Base-by-base conservation (phyloP, 2,329 filamentous ascomycete species). In the Talaromyces atroroseus region DNA sequence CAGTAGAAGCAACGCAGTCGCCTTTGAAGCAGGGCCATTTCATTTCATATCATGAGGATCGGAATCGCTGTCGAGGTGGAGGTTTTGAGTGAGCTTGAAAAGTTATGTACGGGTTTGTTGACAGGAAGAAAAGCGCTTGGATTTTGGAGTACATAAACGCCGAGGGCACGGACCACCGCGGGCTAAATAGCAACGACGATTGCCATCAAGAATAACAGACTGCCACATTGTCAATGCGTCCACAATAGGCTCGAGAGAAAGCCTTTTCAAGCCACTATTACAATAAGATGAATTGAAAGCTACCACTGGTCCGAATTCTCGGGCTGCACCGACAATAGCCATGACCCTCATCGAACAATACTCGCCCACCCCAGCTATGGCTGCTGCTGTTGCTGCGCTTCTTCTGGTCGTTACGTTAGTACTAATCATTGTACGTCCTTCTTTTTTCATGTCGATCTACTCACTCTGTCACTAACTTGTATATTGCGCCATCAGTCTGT, bases 1-100 rank as follows among this genome's bases (percentile, higher is more conserved):
- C 92, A 96, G 73, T 92, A 95, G 77, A 95, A 92, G 79, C 91
- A 96, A 61, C 76, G 77, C 63, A 92, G 71, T 62, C 74, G 72
- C 65, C 72, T 75, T 46, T 68, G 65, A 53, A 77, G 74, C 52
- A 75, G 62, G 56, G 69, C 71, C 74, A 77, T 78, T 48, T 63
- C 67, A 64, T 63, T 58, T 52, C 61, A 63, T 59, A 38, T 23
- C 21, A n/a, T 7, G 34, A 24, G 48, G 21, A 23, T 32, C 21
- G 16, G 20, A 40, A 7, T 29, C 20, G 29, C 26, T 38, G 46
- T 42, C 18, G 47, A 40, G 46, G 16, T 52, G 14, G 29, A 34
- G 51, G 54, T 48, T 24, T 8, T 29, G 26, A 29, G 26, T 5
- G 49, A 38, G 38, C 34, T 49, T 32, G 34, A 36, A 53, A 49